A percentile compares a stretch with the other conserved stretches of the same genome.
Conservation (phyloP, 805 yeast genomes). For the Myxozyma neglecta region DNA sequence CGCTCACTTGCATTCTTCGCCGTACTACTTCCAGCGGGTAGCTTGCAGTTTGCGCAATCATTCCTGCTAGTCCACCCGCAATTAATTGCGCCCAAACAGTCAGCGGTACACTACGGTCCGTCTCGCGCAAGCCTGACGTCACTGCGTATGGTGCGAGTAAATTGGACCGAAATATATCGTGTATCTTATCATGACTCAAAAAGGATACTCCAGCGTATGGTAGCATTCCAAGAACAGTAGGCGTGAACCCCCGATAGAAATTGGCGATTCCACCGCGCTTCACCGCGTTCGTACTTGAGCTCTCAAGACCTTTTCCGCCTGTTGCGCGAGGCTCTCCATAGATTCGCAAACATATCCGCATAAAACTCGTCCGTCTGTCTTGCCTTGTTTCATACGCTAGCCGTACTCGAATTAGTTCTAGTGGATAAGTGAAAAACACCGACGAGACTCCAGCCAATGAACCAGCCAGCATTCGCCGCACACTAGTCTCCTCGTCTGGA, state of each 20-base stretch:
- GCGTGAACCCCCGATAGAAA: conserved; percentile 91
- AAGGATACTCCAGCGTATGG: conserved; percentile 98
- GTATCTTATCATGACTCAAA: conserved; percentile 87
- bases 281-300: background rate
- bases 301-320: background rate
- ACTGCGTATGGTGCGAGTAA: conserved; percentile 51
- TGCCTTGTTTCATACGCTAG: conserved; percentile 79
- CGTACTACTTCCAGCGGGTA: conserved; percentile 95
- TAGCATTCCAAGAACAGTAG: conserved; percentile 91
- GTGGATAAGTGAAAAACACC: conserved; percentile 87
- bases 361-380: conserved; percentile 12
- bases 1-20: conserved; percentile 94
- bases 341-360: conserved; percentile 17
- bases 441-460: conserved; percentile 79
- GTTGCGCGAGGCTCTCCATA: conserved; percentile 5
- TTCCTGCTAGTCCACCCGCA: conserved; percentile 96
- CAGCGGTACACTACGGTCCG: conserved; percentile 57
- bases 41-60: conserved; percentile 92
- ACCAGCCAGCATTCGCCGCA: conserved; percentile 81
- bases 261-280: conserved; percentile 49
- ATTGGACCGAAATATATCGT: conserved; percentile 76
- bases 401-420: conserved; percentile 86
- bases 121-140: conserved; percentile 8
- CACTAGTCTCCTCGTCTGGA: conserved; percentile 71
- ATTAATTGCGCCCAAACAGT: conserved; percentile 86